Evolutionary conservation across 495 filamentous ascomycete species (phyloP), one percentile per base, ranked within the genome.

Genomic region (Aspergillus biplanus): DNA sequence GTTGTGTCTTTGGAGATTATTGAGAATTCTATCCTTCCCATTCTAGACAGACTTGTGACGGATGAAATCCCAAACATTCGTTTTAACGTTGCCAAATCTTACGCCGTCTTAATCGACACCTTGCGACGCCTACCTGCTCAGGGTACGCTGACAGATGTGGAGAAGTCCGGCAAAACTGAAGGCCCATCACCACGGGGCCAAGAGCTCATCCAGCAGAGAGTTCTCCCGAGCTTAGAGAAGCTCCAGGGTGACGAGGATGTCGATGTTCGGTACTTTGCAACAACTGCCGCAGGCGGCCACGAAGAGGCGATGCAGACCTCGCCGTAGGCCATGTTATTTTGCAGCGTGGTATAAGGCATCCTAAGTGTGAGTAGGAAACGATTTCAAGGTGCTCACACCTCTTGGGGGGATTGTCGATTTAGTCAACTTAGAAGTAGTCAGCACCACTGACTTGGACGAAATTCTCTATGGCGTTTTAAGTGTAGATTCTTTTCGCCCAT

Each of bases 31-130:
- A 95, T 99, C 68, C 86, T 99, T 9, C 94, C 96, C 39, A 98
- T 98, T 85, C 84, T 99, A 75, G 92, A 97, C 70, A 89, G 93
- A 77, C 88, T 99, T 33, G 90, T 96, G 33, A 82, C 84, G 15
- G 95, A 99, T 71, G 92, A 93, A 33, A 99, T 99, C 71, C 95
- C 95, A 57, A 99, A 99, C 75, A 99, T 99, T 73, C 92, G 95
- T 57, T 99, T 99, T 85, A 99, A 99, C 72, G 94, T 98, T 56
- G 96, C 95, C 59, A 99, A 99, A 79, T 97, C 96, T 33, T 99
- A 97, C 71, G 85, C 87, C 16, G 87, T 94, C 47, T 80, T 99
- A 47, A 93, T 98, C 67, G 87, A 90, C 62, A 92, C 94, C 32
- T 82, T 99, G 71, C 90, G 92, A 75, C 91, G 92, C 59, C 85